These are phyloP conservation scores for Pluteus cervinus DNA, from an alignment of 768 basidiomycete genomes.

Conservation along the genomic window DNA sequence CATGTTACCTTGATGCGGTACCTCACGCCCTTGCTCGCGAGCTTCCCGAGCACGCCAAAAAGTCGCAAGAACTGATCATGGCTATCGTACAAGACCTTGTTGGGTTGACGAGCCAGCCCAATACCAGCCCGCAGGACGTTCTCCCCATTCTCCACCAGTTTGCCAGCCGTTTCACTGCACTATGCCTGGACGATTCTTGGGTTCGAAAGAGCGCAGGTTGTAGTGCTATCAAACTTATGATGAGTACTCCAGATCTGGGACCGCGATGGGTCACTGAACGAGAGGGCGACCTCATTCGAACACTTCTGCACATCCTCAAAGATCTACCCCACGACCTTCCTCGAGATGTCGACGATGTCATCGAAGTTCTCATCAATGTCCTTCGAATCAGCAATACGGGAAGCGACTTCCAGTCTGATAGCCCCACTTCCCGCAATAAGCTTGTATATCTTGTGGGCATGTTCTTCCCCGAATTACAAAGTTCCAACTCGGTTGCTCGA, in stretches of 20 bases:
- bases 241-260: conserved; percentile 62
- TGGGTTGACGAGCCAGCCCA: conserved; percentile 39
- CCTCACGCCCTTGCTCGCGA: conserved; percentile 71
- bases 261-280: conserved; percentile 79
- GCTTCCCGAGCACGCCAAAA: conserved; percentile 50
- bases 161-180: conserved; percentile 72
- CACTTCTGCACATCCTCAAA: conserved; percentile 86
- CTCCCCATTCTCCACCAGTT: conserved; percentile 74
- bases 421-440: conserved; percentile 42
- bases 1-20: conserved; percentile 75
- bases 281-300: conserved; percentile 86
- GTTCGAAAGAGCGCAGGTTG: conserved; percentile 85
- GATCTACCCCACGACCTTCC: conserved; percentile 91
- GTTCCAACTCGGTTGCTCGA: conserved; percentile 80
- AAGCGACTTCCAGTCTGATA: conserved; percentile 39
- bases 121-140: conserved; percentile 48
- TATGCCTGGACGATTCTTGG: conserved; percentile 93
- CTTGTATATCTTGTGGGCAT: conserved; percentile 70
- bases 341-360: conserved; percentile 70
- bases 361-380: conserved; percentile 67
- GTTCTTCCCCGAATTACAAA: conserved; percentile 84
- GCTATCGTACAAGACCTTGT: conserved; percentile 65
- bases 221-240: conserved; percentile 77
- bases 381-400: conserved; percentile 54
- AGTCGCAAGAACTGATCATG: conserved; percentile 54